phyloP scores from a whole-genome alignment of 768 basidiomycete genomes.

The Termitomyces bulborhizus region DNA sequence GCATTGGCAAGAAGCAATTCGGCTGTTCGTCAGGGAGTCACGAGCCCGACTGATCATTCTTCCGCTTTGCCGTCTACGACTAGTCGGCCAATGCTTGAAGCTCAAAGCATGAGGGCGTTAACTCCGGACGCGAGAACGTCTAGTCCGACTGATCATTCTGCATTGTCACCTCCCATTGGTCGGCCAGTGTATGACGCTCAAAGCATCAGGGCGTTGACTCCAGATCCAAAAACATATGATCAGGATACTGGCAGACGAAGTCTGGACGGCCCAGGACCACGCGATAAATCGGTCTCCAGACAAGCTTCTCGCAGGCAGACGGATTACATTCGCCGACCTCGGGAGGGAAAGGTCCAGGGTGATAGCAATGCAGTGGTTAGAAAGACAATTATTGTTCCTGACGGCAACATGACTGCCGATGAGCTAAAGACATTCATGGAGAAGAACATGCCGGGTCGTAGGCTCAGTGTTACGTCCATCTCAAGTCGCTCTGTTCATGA shows the following conservation, averaged over 20 bases:
- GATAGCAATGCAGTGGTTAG: slow-evolving; percentile 52
- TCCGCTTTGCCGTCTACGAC: slow-evolving; percentile 5
- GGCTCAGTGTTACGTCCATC: slow-evolving; percentile 51
- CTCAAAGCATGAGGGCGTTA: slow-evolving; percentile 9
- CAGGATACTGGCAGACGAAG: slow-evolving; percentile 18
- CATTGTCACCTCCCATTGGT: slow-evolving; percentile 6
- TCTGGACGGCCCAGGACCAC: slow-evolving; percentile 15
- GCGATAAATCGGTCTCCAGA: slow-evolving; percentile 25
- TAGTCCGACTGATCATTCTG: slow-evolving; percentile 21
- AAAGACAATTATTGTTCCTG: slow-evolving; percentile 75
- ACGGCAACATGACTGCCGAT: slow-evolving; percentile 48
- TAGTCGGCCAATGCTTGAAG: slow-evolving; percentile 11
- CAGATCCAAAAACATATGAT: slow-evolving; percentile 13
- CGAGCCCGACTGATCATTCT: slow-evolving; percentile 21
- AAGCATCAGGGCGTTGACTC: slow-evolving; percentile 11
- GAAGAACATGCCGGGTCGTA: slow-evolving; percentile 54
- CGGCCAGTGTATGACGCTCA: slow-evolving; percentile 12
- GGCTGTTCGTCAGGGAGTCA: slow-evolving; percentile 22
- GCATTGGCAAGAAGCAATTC: slow-evolving; percentile 39
- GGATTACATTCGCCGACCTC: slow-evolving; percentile 34
- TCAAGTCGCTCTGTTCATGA: slow-evolving; percentile 77
- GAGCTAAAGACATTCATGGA: slow-evolving; percentile 51
- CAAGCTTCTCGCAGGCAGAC: slow-evolving; percentile 29
- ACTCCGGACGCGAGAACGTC: slow-evolving; percentile 15
- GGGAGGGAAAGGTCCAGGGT: slow-evolving; percentile 28